Evolutionary conservation across 129 eudicot species (phyloP), one percentile per base, ranked within the genome.

Genomic region (Pseudognaphalium luteoalbum): DNA sequence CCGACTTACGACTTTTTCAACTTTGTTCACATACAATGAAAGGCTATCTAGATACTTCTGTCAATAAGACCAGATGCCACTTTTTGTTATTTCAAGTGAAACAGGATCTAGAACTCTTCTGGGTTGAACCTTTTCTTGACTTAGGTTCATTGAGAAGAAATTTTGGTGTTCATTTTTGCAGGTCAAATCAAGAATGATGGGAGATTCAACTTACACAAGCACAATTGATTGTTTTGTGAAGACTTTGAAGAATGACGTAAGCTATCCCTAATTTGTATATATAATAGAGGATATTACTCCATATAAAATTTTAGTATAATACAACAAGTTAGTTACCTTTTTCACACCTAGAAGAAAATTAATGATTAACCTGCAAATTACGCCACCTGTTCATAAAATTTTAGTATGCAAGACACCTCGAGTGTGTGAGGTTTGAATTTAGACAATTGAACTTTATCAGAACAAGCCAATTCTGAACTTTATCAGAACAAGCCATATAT

Each of bases 141-240:
- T 15, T 50, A 41, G 25, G 44, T 37, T 66, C 10, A 41, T 51
- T 33, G 34, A 35, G 66, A 44, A 10, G 51, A 71, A 70, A 65
- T 19, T 73, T 71, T 5, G 58, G 20, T 19, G 66, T 12, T 19
- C 42, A 78, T 44, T 72, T 64, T 68, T 76, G 65, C 83, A 93
- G 98, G 98, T 93, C 61, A 93, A 93, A 78, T 93, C 98, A 65
- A 93, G 97, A 85, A 93, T 93, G 98, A 93, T 93, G 98, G 97
- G 98, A 80, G 98, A 90, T 83, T 68, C 98, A 41, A 66, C 86
- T 37, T 90, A 93, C 90, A 93, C 83, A 85, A 90, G 79, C 80
- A 93, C 98, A 2, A 69, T 88, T 50, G 98, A 93, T 81, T 93
- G 98, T 76, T 93, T 90, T 70, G 86, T 90, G 37, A 88, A 87